Evolutionary conservation across 2,329 filamentous ascomycete species (phyloP).

Genomic region (Bipolaris oryzae): DNA sequence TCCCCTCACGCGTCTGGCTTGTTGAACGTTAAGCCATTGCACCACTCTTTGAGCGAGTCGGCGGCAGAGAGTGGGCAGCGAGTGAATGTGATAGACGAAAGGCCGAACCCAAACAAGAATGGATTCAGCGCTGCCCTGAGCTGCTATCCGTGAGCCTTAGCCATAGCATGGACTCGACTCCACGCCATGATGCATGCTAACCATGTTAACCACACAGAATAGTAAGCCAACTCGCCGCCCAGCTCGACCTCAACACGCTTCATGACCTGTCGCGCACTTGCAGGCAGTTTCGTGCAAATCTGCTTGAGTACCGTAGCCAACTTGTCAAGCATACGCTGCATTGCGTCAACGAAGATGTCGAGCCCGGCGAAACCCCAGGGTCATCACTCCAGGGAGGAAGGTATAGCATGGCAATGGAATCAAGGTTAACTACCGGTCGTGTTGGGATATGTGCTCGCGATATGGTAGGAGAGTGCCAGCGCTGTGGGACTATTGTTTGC

Average conservation of each 20-base stretch:
- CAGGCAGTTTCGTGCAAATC: conserved; percentile 75
- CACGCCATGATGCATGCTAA: conserved; percentile 38
- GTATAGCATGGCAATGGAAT: conserved; percentile 19
- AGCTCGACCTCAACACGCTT: conserved; percentile 85
- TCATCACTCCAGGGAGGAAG: conserved; percentile 38
- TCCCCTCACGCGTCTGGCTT: conserved; percentile 29
- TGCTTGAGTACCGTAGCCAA: conserved; percentile 77
- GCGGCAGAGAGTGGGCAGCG: conserved; percentile 12
- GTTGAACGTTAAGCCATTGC: conserved; percentile 34
- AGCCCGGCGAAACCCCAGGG: conserved; percentile 61
- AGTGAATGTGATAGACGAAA: conserved; percentile 31
- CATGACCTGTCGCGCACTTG: conserved; percentile 83
- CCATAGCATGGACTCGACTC: conserved; percentile 40
- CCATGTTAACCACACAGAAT: conserved; percentile 62
- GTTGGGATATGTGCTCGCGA: conserved; percentile 82
- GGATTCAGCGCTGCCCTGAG: conserved; percentile 66
- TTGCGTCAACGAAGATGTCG: conserved; percentile 71
- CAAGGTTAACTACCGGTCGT: conserved; percentile 65
- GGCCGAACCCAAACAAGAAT: conserved; percentile 62
- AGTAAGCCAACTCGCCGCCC: conserved; percentile 73
- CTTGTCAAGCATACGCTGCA: conserved; percentile 77
- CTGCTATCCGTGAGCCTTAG: conserved; percentile 69
- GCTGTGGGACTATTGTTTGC: conserved; percentile 78
- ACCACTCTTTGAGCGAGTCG: conserved; percentile 31
- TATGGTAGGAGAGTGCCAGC: conserved; percentile 81